phyloP scores from a whole-genome alignment of 169 alveolate species.

The Eimeria acervulina region DNA sequence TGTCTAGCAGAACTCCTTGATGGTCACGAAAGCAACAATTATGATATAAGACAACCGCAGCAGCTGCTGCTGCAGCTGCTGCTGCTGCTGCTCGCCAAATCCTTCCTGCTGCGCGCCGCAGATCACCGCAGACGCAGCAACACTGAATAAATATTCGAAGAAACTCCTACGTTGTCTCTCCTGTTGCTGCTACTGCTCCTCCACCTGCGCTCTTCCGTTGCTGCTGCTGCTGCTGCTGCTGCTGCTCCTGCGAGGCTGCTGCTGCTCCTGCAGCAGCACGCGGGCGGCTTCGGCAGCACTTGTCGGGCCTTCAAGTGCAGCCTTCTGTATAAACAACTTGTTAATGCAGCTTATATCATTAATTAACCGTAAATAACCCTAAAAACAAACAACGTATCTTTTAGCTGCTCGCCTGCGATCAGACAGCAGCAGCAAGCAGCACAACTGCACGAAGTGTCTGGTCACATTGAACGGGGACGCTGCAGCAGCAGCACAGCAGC shows the following conservation, averaged over 20 bases:
- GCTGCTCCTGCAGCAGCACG: conserved; percentile 28
- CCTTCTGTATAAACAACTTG: neutral
- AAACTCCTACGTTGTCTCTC: neutral
- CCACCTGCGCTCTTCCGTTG: neutral
- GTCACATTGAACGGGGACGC: neutral
- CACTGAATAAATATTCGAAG: neutral
- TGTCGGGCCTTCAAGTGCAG: neutral
- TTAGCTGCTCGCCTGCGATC: neutral
- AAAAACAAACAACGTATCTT: neutral
- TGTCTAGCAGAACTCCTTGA: neutral
- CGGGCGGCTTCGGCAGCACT: neutral
- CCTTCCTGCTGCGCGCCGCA: neutral
- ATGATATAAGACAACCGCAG: neutral
- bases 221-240: conserved; percentile 49
- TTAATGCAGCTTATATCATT: neutral
- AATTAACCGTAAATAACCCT: neutral
- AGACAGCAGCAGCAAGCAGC: neutral
- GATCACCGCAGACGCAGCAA: neutral
- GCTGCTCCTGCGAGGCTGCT: neutral
- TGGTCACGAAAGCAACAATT: neutral
- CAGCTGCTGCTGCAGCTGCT: conserved; percentile 19
- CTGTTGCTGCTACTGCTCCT: conserved; percentile 11
- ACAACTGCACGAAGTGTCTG: neutral
- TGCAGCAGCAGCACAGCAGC: neutral
- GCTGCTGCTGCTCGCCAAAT: neutral